These are phyloP conservation scores for Berkeleyomyces basicola DNA, from an alignment of 2,329 filamentous ascomycete species.

Conservation along the genomic window DNA sequence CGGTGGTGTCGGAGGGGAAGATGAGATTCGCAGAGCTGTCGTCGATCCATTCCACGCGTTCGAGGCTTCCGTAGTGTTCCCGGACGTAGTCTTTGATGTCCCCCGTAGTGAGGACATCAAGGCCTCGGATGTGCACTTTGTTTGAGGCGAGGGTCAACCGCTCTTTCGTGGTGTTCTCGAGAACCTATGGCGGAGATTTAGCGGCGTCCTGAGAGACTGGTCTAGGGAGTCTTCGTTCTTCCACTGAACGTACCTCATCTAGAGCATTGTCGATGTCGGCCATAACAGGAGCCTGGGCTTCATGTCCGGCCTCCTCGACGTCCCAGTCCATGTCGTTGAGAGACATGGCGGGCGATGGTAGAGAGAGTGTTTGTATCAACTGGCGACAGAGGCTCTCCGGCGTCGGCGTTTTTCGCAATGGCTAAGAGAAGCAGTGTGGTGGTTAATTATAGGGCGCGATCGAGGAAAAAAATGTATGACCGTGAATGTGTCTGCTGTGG, in stretches of 20 bases:
- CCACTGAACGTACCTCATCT: not conserved
- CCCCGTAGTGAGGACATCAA: constrained; percentile 65
- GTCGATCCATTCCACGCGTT: constrained; percentile 82
- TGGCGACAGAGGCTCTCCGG: too few species aligned
- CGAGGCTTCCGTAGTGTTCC: constrained; percentile 45
- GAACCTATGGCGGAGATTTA: not conserved
- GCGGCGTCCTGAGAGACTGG: not conserved
- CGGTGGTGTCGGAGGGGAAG: constrained; percentile 41
- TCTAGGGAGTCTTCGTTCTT: not conserved
- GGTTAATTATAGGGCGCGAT: too few species aligned
- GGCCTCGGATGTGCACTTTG: constrained; percentile 71
- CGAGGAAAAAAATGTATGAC: too few species aligned
- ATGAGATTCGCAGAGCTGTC: constrained; percentile 79
- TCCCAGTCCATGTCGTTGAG: constrained; percentile 43
- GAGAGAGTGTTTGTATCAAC: too few species aligned
- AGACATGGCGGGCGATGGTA: constrained; percentile 18
- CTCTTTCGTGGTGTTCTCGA: not conserved
- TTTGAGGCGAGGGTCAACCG: constrained; percentile 14
- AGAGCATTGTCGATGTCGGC: not conserved
- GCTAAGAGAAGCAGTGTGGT: too few species aligned
- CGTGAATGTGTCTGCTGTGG: too few species aligned
- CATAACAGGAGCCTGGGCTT: constrained; percentile 23
- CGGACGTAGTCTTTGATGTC: constrained; percentile 62
- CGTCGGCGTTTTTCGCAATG: too few species aligned
- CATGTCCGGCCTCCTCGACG: constrained; percentile 52